Percentiles rank a stretch among this genome's conserved stretches.
phyloP scores from a whole-genome alignment of 2,329 filamentous ascomycete species.

The Penicillium crustosum region DNA sequence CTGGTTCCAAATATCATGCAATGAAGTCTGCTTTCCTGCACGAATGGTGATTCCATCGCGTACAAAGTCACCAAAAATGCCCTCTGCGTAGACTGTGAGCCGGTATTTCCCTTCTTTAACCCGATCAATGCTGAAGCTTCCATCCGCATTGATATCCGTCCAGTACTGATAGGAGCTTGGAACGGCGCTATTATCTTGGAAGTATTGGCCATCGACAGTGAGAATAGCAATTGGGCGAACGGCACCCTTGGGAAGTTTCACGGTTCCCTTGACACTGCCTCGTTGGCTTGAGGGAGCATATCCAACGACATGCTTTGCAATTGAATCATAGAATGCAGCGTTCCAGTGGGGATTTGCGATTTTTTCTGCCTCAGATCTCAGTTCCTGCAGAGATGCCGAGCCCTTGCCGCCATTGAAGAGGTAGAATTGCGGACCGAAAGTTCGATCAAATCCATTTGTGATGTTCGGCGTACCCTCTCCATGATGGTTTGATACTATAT shows the following conservation, averaged over 20 bases:
- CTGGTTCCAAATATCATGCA: conserved; percentile 50
- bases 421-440: conserved; percentile 64
- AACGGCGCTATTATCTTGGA: conserved; percentile 60
- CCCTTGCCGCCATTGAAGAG: conserved; percentile 60
- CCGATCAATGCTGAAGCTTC: conserved; percentile 53
- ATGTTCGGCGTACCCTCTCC: conserved; percentile 65
- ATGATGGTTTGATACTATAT: conserved; percentile 63
- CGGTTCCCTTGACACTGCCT: conserved; percentile 51
- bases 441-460: conserved; percentile 63
- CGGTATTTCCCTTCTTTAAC: conserved; percentile 61
- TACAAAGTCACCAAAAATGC: conserved; percentile 60
- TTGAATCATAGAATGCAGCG: conserved; percentile 62
- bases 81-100: conserved; percentile 62
- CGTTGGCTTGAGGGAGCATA: conserved; percentile 56
- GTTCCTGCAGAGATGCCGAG: conserved; percentile 47
- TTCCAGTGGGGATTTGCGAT: conserved; percentile 57
- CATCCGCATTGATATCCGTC: conserved; percentile 52
- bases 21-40: conserved; percentile 42
- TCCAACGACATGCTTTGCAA: conserved; percentile 59
- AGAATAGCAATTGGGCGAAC: conserved; percentile 57
- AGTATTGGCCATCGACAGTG: conserved; percentile 52
- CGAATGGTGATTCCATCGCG: conserved; percentile 53
- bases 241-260: conserved; percentile 55
- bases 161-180: conserved; percentile 63
- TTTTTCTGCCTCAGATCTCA: conserved; percentile 56